Percentiles rank a stretch among this genome's conserved stretches.
Evolutionary conservation across 2,329 filamentous ascomycete genomes (phyloP).

Genomic region (Colletotrichum tofieldiae): DNA sequence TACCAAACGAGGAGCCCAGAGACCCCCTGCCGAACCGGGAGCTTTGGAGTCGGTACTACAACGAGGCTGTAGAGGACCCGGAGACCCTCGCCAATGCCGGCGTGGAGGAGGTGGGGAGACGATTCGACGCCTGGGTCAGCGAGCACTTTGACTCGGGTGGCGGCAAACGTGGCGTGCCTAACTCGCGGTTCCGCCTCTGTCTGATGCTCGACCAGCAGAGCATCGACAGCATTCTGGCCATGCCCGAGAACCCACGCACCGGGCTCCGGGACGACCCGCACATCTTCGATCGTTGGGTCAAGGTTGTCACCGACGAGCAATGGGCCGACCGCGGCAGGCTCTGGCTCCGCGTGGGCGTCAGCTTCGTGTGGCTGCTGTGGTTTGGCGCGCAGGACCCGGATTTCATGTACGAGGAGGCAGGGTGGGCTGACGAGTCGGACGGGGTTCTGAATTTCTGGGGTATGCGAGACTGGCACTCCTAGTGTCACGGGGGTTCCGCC

Average conservation of each 20-base stretch:
- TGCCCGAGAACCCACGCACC: conserved; percentile 43
- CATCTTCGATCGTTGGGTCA: conserved; percentile 37
- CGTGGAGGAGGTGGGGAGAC: conserved; percentile 42
- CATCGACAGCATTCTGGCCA: conserved; percentile 45
- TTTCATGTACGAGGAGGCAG: conserved; percentile 39
- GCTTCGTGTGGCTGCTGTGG: conserved; percentile 40
- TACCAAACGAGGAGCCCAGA: conserved; percentile 15
- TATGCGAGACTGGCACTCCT: conserved; percentile 17
- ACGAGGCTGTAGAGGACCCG: conserved; percentile 44
- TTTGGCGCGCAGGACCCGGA: conserved; percentile 41
- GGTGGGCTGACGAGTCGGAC: conserved; percentile 36
- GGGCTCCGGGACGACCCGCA: conserved; percentile 11
- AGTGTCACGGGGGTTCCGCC: not conserved
- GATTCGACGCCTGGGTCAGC: conserved; percentile 43
- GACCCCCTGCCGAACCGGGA: conserved; percentile 43
- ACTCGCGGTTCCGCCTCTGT: conserved; percentile 44
- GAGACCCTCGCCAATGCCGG: conserved; percentile 33
- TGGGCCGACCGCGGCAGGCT: conserved; percentile 40
- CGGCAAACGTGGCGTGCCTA: conserved; percentile 26
- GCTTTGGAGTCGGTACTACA: conserved; percentile 44
- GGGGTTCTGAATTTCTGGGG: conserved; percentile 44
- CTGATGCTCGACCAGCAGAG: conserved; percentile 46
- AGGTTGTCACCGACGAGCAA: conserved; percentile 39
- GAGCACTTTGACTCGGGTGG: conserved; percentile 23
- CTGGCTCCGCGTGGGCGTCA: conserved; percentile 43